phyloP scores from a whole-genome alignment of 2,329 filamentous ascomycete genomes.

The Leptosphaerulina australis region DNA sequence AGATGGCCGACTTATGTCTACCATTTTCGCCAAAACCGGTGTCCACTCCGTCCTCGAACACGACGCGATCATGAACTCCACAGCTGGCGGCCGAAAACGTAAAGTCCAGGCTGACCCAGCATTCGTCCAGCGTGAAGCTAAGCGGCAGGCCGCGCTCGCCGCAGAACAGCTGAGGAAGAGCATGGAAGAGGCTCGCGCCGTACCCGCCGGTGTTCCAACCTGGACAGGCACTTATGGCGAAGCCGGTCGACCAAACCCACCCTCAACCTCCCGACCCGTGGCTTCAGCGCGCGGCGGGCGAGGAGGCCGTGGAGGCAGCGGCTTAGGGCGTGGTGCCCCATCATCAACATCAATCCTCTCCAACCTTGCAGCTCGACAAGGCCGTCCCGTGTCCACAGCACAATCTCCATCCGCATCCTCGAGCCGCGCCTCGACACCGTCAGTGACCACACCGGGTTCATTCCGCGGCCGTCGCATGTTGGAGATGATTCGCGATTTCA shows the following conservation, averaged over 20 bases:
- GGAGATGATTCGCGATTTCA: slow-evolving; percentile 73
- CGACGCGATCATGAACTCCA: slow-evolving; percentile 74
- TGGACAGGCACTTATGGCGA: slow-evolving; percentile 90
- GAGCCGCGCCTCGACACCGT: slow-evolving; percentile 39
- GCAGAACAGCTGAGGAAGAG: slow-evolving; percentile 76
- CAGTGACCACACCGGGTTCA: slow-evolving; percentile 27
- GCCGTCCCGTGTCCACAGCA: slow-evolving; percentile 26
- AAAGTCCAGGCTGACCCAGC: slow-evolving; percentile 74
- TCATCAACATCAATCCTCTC: slow-evolving; percentile 52
- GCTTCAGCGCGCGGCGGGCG: slow-evolving; percentile 52
- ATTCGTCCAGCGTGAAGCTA: slow-evolving; percentile 82
- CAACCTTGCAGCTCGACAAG: slow-evolving; percentile 52
- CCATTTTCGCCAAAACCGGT: slow-evolving; percentile 83
- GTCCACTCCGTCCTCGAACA: slow-evolving; percentile 94
- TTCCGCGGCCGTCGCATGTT: slow-evolving; percentile 53
- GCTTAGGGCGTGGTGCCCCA: slow-evolving; percentile 48
- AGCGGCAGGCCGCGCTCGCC: slow-evolving; percentile 76
- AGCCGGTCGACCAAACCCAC: slow-evolving; percentile 64
- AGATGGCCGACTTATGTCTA: slow-evolving; percentile 77
- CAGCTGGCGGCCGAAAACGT: slow-evolving; percentile 59
- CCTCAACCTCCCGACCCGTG: slow-evolving; percentile 28
- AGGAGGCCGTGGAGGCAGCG: slow-evolving; percentile 34
- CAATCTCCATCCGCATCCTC: slow-evolving; percentile 20
- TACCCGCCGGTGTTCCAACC: slow-evolving; percentile 84
- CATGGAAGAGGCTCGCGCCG: slow-evolving; percentile 70